Evolutionary conservation across 108 stramenopile genomes (phyloP), one percentile per base, ranked within the genome.

Genomic region (Stephanodiscus minutulus): DNA sequence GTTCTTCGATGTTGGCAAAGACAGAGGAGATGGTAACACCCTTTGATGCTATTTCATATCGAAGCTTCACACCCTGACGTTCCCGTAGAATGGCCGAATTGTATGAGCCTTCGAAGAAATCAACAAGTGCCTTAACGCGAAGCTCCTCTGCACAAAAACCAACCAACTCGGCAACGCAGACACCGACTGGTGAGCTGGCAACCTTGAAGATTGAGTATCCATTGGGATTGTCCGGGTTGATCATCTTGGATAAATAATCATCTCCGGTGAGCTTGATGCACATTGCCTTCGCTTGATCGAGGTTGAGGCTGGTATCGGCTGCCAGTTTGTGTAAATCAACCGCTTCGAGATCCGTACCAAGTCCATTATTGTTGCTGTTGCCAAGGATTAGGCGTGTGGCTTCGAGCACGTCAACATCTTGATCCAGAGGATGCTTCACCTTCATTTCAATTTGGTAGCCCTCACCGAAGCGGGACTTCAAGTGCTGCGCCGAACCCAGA

Each of bases 361-460:
- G 61, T 17, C 53, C 36, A 17, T 62, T 59, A 12, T 70, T 21
- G 22, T 78, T 5, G 2, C 71, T 21, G 22, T 78, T 5, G 2
- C 71, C 55, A 17, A 78, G 58, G 21, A 43, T 54, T 22, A 41
- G 18, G 2, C 59, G 57, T 49, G 61, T 73, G 17, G 64, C 52
- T 47, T 66, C 41, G 27, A 56, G 79, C 64, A 90, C 82, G 43
- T 83, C 73, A 41, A 80, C 78, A 33, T 76, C 67, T 13, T 72
- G 72, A 11, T 74, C 55, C 27, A 60, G 39, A 0, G 78, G 75
- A 29, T 77, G 50, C 68, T 83, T 79, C n/a, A 88, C 66, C 72
- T 92, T 91, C 72, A 87, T 54, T 81, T 95, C 93, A 21, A 95
- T 61, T 64, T 95, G 91, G 44, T 83, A 95, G 7, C 93, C 93